Evolutionary conservation across 2,329 filamentous ascomycete species (phyloP), one percentile per base, ranked within the genome.

Genomic region (Beauveria sp.): DNA sequence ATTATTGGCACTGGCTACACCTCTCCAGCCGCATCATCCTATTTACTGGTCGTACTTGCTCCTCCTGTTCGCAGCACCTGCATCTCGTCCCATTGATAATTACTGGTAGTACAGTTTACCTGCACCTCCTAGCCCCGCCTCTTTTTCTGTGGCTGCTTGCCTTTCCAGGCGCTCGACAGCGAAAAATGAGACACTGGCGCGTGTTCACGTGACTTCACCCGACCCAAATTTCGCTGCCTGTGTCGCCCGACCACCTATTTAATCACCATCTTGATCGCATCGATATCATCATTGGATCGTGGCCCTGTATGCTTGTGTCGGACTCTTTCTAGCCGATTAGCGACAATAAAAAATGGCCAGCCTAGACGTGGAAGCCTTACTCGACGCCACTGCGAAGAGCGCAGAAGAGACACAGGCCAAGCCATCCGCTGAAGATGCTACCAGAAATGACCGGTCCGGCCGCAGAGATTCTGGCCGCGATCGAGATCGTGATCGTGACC

Each of bases 321-420:
- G 22, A 57, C n/a, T 43, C 50, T 20, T 18, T 49, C 24, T 45
- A 49, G 43, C 45, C 16, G 16, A 20, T 22, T 56, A 56, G 51
- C 59, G 62, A 63, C 68, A 66, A 34, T 63, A 67, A 75, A 75
- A 66, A 65, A 82, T 83, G 79, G 75, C 79, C 58, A 78, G 75
- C 62, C 73, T 82, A 68, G 91, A 96, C 72, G 91, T 97, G 69
- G 93, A 97, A 81, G 91, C 91, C 67, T 84, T 97, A 66, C 86
- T 97, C 68, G 92, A 96, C 76, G 90, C 89, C 57, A 91, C 90
- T 65, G 90, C 90, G 58, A 87, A 86, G 72, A 80, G 81, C 67
- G 76, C 79, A 64, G 77, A 79, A 60, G 77, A 82, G 60, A 79
- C 79, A 69, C 79, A 79, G 64, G 71, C 69, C 64, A 77, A 76